Conservation (phyloP, 129 eudicot genomes). For the Saposhnikovia divaricata region DNA sequence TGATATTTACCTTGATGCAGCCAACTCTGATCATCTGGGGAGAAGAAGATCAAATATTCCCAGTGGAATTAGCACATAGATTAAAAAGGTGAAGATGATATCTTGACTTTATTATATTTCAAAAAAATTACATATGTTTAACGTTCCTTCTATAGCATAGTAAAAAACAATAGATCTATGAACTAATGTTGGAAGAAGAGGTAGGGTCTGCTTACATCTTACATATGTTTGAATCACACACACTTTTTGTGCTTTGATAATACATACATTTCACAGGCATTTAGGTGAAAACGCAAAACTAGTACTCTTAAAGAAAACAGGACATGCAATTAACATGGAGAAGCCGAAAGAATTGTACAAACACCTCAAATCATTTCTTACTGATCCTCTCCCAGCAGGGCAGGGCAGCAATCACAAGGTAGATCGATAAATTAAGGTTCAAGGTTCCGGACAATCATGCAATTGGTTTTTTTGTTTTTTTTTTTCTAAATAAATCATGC, state of each 20-base stretch:
- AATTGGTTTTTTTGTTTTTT: no score
- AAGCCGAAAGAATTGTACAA: conserved; percentile 64
- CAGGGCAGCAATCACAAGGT: conserved; percentile 18
- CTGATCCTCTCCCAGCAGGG: conserved; percentile 16
- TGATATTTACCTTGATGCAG: conserved; percentile 25
- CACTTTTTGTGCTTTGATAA: background rate
- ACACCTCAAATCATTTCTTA: conserved; percentile 53
- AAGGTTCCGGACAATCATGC: background rate
- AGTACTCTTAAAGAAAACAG: conserved; percentile 51
- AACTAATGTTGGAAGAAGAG: background rate
- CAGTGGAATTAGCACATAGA: conserved; percentile 69
- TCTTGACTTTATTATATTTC: background rate
- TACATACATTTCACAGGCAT: conserved; percentile 36
- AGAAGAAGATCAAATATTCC: conserved; percentile 74
- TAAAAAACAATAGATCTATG: background rate
- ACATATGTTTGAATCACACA: background rate
- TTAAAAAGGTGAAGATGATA: conserved; percentile 38
- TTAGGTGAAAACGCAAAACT: conserved; percentile 53
- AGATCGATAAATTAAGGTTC: conserved; percentile 8
- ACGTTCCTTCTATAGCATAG: background rate
- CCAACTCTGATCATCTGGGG: conserved; percentile 81
- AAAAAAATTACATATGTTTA: background rate
- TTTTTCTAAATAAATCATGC: background rate
- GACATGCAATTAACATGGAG: conserved; percentile 87
- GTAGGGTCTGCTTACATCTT: background rate